Base-by-base conservation (phyloP, 2,329 filamentous ascomycete species). In the Moelleriella libera region DNA sequence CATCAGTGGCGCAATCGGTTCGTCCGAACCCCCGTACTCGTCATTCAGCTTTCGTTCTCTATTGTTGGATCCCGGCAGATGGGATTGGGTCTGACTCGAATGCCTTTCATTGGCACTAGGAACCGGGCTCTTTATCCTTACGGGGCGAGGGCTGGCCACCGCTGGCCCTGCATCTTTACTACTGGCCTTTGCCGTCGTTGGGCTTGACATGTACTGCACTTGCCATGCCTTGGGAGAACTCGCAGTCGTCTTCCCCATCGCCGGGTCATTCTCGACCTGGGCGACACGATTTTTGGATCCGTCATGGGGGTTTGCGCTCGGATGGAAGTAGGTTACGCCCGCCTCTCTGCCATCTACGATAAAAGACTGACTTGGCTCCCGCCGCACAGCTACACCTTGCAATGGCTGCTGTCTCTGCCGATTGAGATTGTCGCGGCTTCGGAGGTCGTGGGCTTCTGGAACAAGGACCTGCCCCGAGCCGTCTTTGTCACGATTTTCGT, bases 281-380 rank as follows among this genome's bases (percentile, higher is more conserved):
- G 92, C 89, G 28, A 95, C 88, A 32, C 80, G 90, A 14, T 96
- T 97, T 58, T 66, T 97, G 29, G 88, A 96, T 59, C 90, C 89
- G 1, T 88, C 89, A 0, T 95, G 87, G 88, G 88, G 88, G 0
- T 94, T 94, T 60, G 86, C 88, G 43, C 94, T 95, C 85, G 88
- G 88, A 10, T 94, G 88, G 88, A 94, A 94, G 74, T 85, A 64
- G 63, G 78, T 72, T 21, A 21, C 21, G 21, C 21, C 21, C 21
- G 21, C 21, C 21, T 21, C 21, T 21, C 21, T 21, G 21, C 21
- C 2, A 21, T 21, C 21, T 21, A 31, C 51, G n/a, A 21, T n/a
- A 5, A 49, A 49, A 9, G 32, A 37, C 32, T 37, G 3, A 37
- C 32, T 37, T 37, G 8, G 32, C 32, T 3, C 21, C 21, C 4